phyloP scores from a whole-genome alignment of 805 yeast genomes.

The Cyberlindnera euphorbiae region DNA sequence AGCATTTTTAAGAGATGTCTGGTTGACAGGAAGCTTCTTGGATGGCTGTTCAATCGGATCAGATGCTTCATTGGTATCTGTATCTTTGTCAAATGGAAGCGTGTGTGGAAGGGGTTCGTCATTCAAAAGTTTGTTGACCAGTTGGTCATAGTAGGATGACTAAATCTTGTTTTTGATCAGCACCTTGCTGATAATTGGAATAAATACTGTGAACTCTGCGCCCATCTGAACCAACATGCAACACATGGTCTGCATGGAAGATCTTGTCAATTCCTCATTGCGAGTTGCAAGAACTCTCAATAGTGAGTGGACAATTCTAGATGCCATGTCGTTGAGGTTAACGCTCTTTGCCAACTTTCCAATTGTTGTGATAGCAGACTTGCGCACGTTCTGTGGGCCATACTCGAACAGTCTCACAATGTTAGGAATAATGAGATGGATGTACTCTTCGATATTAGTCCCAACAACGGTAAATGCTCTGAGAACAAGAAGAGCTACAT shows the following conservation, averaged over 20 bases:
- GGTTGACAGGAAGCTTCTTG: conserved; percentile 69
- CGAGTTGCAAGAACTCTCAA: conserved; percentile 53
- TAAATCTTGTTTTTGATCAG: conserved; percentile 60
- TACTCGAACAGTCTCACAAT: conserved; percentile 76
- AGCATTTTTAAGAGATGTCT: conserved; percentile 60
- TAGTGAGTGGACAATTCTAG: conserved; percentile 84
- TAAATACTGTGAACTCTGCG: conserved; percentile 75
- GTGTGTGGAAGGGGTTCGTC: conserved; percentile 85
- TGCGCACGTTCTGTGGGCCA: conserved; percentile 53
- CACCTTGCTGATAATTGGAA: conserved; percentile 73
- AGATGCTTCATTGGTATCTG: conserved; percentile 29
- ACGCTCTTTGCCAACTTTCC: conserved; percentile 76
- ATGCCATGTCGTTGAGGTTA: conserved; percentile 78
- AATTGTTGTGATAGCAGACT: conserved; percentile 74
- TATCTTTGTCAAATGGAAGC: conserved; percentile 62
- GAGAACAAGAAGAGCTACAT: conserved; percentile 68
- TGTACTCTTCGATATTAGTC: conserved; percentile 79
- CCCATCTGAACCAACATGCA: conserved; percentile 77
- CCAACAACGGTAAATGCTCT: conserved; percentile 85
- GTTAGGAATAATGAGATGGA: conserved; percentile 83
- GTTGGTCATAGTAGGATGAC: conserved; percentile 71
- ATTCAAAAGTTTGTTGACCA: conserved; percentile 70
- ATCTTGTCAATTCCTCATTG: conserved; percentile 56
- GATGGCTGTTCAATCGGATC: conserved; percentile 62
- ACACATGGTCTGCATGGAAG: conserved; percentile 76